Percentiles rank a stretch among this genome's conserved stretches.
Conservation (phyloP, 495 filamentous ascomycete species). For the Hyaloscypha finlandica region DNA sequence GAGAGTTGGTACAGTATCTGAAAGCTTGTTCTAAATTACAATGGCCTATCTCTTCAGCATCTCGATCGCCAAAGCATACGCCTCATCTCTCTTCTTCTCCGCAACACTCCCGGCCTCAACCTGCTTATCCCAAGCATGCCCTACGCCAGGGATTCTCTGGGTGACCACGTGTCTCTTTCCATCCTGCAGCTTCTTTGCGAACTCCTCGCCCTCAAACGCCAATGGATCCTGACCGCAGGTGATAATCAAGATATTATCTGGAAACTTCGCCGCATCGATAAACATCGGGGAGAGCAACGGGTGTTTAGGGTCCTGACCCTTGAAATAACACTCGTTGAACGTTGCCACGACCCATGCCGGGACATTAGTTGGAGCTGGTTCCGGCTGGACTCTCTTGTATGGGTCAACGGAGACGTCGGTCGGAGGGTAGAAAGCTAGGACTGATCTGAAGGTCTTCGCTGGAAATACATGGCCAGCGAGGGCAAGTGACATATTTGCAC, state of each 20-base stretch:
- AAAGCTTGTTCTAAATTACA: no score
- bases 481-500: no score
- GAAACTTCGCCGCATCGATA: constrained; percentile 10
- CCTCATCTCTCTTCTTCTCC: constrained; percentile 15
- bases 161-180: constrained; percentile 14
- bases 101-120: constrained; percentile 7
- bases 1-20: no score
- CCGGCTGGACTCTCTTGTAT: no score
- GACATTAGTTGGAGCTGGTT: neutral
- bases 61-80: constrained; percentile 9
- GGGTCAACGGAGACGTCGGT: no score
- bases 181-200: constrained; percentile 12
- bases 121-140: constrained; percentile 11
- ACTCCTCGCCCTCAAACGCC: constrained; percentile 13
- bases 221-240: constrained; percentile 1
- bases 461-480: no score
- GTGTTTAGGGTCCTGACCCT: constrained; percentile 3
- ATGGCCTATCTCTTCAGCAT: no score
- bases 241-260: constrained; percentile 10
- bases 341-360: neutral
- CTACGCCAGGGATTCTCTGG: constrained; percentile 15
- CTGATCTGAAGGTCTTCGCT: no score
- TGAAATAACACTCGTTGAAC: constrained; percentile 8
- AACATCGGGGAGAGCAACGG: constrained; percentile 3
- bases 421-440: no score